Evolutionary conservation across 108 stramenopile genomes (phyloP).

Genomic region (Seminavis robusta): DNA sequence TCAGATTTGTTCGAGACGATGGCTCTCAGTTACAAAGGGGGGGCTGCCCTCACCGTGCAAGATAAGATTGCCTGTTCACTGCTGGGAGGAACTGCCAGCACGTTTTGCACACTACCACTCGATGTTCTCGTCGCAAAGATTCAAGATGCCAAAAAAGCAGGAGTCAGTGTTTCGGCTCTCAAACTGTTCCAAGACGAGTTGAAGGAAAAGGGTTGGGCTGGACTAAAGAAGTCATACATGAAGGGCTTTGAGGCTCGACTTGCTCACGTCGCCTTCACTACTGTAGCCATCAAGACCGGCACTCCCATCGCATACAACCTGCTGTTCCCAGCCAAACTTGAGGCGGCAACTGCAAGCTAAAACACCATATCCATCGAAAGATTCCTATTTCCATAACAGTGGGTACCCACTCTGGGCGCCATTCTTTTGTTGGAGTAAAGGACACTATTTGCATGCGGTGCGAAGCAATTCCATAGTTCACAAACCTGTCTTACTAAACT

Average conservation of each 20-base stretch:
- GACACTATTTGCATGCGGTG: too few relatives aligned
- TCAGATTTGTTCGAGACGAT: constrained; percentile 34
- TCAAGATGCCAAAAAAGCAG: constrained; percentile 60
- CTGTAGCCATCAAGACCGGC: constrained; percentile 38
- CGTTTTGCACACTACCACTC: constrained; percentile 48
- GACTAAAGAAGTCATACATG: constrained; percentile 24
- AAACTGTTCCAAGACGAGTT: constrained; percentile 19
- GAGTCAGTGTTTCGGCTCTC: constrained; percentile 27
- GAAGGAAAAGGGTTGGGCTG: constrained; percentile 23
- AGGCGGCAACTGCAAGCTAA: too few relatives aligned
- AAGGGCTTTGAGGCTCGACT: constrained; percentile 32
- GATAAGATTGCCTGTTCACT: constrained; percentile 36
- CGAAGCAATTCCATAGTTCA: too few relatives aligned
- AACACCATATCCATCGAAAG: too few relatives aligned
- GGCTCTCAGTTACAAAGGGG: neutral
- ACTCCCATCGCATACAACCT: constrained; percentile 26
- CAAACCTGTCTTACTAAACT: too few relatives aligned
- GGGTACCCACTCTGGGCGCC: too few relatives aligned
- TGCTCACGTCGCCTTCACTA: constrained; percentile 38
- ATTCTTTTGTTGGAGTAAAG: too few relatives aligned
- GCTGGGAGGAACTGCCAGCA: constrained; percentile 37
- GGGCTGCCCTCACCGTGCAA: constrained; percentile 7
- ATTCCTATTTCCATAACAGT: too few relatives aligned
- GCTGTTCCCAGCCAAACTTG: too few relatives aligned
- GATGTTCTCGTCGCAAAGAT: constrained; percentile 57